Percentiles rank a stretch among this genome's conserved stretches.
phyloP scores from a whole-genome alignment of 2,329 filamentous ascomycete species.

The Xylariaceae sp. region DNA sequence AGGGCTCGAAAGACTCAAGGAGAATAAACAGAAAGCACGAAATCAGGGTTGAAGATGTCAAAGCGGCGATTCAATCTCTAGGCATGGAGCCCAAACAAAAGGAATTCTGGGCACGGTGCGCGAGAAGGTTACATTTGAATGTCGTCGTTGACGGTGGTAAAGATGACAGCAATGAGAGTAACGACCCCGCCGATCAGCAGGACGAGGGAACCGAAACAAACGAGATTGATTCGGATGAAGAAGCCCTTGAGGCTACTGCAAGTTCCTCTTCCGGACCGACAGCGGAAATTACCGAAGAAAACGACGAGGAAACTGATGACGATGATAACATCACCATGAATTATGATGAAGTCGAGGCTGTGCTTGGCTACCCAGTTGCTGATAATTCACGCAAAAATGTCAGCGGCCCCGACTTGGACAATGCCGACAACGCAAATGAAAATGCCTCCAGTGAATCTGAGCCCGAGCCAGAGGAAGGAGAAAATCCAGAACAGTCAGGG shows the following conservation, averaged over 20 bases:
- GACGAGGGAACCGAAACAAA: conserved; percentile 4
- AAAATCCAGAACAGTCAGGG: not conserved
- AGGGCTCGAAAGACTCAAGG: conserved; percentile 24
- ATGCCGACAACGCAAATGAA: not conserved
- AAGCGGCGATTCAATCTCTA: conserved; percentile 45
- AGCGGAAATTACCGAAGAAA: conserved; percentile 16
- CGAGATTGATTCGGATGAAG: conserved; percentile 1
- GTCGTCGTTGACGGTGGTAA: conserved; percentile 39
- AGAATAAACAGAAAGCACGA: conserved; percentile 24
- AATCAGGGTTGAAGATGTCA: conserved; percentile 43
- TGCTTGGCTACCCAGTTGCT: conserved; percentile 29
- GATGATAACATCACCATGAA: conserved; percentile 29
- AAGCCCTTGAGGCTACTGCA: not conserved
- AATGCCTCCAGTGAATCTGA: conserved; percentile 7
- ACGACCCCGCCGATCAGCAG: conserved; percentile 21
- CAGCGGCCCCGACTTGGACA: not conserved
- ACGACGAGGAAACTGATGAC: conserved; percentile 19
- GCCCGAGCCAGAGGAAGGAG: conserved; percentile 11
- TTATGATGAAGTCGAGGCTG: conserved; percentile 42
- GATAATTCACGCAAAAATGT: not conserved
- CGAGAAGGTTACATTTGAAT: conserved; percentile 46
- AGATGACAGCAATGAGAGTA: conserved; percentile 30
- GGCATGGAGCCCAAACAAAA: conserved; percentile 36
- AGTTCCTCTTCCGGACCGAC: not conserved
- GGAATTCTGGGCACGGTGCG: conserved; percentile 44